A percentile compares a stretch with the other conserved stretches of the same genome.
Conservation (phyloP, 345 rosid species). For the Ceriops decandra region DNA sequence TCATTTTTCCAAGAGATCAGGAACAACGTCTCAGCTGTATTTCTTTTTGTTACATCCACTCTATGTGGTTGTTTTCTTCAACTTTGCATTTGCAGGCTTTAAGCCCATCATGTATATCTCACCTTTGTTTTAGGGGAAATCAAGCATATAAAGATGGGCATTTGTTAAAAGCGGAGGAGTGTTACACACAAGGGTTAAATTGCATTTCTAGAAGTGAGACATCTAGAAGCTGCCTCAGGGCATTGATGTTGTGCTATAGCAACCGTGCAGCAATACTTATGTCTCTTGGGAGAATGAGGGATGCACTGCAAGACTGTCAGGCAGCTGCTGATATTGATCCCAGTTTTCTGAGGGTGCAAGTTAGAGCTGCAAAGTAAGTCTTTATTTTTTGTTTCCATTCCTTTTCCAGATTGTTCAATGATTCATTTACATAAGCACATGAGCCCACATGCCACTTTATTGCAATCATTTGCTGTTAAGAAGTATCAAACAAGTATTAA, state of each 20-base stretch:
- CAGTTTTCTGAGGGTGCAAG: slow-evolving; percentile 74
- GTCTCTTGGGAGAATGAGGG: slow-evolving; percentile 87
- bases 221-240: slow-evolving; percentile 78
- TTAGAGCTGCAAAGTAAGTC: slow-evolving; percentile 88
- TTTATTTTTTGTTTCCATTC: slow-evolving; percentile 19
- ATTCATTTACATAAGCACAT: not conserved
- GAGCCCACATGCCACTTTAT: not conserved
- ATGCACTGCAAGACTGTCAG: slow-evolving; percentile 80
- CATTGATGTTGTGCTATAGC: slow-evolving; percentile 88
- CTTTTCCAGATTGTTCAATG: not conserved
- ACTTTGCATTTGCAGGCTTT: not conserved
- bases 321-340: slow-evolving; percentile 79
- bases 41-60: slow-evolving; percentile 6
- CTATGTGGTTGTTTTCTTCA: slow-evolving; percentile 8
- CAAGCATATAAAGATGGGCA: slow-evolving; percentile 78
- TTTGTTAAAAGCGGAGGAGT: slow-evolving; percentile 75
- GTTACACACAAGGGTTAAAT: slow-evolving; percentile 71
- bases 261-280: slow-evolving; percentile 91
- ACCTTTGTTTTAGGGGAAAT: slow-evolving; percentile 68
- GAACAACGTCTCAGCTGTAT: not conserved
- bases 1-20: slow-evolving; percentile 1
- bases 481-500: not conserved
- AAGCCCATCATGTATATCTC: slow-evolving; percentile 17
- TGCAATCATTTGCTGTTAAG: not conserved
- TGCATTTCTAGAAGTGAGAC: slow-evolving; percentile 61